These are phyloP conservation scores for Bacidia gigantensis DNA, from an alignment of 495 filamentous ascomycete genomes.

Conservation along the genomic window DNA sequence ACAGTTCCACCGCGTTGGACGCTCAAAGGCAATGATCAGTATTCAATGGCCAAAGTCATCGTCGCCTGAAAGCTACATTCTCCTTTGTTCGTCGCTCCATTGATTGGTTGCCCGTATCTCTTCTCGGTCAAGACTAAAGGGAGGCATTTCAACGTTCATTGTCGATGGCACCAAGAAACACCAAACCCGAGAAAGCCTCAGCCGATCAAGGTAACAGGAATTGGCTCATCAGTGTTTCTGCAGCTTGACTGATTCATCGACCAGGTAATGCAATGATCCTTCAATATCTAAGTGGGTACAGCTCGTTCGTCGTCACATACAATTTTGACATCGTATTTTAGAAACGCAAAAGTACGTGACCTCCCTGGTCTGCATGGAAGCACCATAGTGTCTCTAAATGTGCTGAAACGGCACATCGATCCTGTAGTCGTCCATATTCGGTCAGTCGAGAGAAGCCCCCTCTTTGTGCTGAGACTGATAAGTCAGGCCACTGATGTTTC, in stretches of 20 bases:
- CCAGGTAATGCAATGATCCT: conserved; percentile 29
- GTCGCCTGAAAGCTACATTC: too few relatives aligned
- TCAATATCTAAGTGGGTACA: conserved; percentile 43
- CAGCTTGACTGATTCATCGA: not conserved
- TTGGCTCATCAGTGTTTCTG: not conserved
- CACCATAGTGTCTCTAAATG: too few relatives aligned
- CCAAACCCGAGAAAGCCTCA: conserved; percentile 31
- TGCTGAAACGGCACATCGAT: conserved; percentile 4
- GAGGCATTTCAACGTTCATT: too few relatives aligned
- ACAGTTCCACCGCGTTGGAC: too few relatives aligned
- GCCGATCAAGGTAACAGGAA: conserved; percentile 24
- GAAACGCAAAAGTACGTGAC: conserved; percentile 42
- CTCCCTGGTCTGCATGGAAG: too few relatives aligned
- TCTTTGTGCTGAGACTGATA: conserved; percentile 8
- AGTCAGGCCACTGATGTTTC: conserved; percentile 48
- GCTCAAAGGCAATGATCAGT: too few relatives aligned
- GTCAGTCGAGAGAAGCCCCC: conserved; percentile 22
- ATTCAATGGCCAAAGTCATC: too few relatives aligned
- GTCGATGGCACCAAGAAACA: conserved; percentile 39
- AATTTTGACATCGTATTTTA: conserved; percentile 17
- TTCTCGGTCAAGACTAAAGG: not conserved
- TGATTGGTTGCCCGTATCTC: not conserved
- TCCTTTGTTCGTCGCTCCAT: too few relatives aligned
- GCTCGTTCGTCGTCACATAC: not conserved
- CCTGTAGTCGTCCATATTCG: conserved; percentile 44